Evolutionary conservation across 106 monocot genomes (phyloP).

Genomic region (Dendrobium officinale): DNA sequence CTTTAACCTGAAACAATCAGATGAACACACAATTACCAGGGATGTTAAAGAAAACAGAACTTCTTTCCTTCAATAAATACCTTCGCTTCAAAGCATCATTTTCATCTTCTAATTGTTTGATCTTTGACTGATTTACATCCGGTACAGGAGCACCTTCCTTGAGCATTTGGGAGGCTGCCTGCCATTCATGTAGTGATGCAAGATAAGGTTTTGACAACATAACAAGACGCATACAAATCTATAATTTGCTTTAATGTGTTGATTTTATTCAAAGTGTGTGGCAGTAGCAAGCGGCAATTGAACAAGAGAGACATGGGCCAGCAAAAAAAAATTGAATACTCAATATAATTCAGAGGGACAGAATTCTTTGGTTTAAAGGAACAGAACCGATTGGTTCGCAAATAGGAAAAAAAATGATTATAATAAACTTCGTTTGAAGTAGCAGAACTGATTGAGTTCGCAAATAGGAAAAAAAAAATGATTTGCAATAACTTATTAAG

Average conservation of each 20-base stretch:
- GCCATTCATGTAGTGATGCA: constrained; percentile 5
- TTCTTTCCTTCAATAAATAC: constrained; percentile 12
- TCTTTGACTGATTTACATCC: constrained; percentile 7
- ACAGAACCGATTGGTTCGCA: background rate
- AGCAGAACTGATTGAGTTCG: background rate
- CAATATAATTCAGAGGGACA: background rate
- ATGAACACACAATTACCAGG: background rate
- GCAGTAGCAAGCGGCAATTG: background rate
- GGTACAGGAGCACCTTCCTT: constrained; percentile 3
- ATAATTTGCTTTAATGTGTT: background rate
- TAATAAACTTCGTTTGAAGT: background rate
- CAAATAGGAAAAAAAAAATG: background rate
- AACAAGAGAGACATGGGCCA: background rate
- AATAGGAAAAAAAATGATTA: background rate
- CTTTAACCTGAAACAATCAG: constrained; percentile 20
- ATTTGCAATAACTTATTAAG: background rate
- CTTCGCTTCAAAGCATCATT: constrained; percentile 37
- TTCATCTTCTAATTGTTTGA: constrained; percentile 38
- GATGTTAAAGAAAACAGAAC: background rate
- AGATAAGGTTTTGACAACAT: background rate
- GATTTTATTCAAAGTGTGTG: background rate
- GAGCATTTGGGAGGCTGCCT: constrained; percentile 1
- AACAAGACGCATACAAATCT: background rate
- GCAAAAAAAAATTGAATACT: background rate
- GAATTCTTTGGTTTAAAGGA: background rate